Conservation (phyloP, 805 yeast species). For the Tetrapisispora fleetii region DNA sequence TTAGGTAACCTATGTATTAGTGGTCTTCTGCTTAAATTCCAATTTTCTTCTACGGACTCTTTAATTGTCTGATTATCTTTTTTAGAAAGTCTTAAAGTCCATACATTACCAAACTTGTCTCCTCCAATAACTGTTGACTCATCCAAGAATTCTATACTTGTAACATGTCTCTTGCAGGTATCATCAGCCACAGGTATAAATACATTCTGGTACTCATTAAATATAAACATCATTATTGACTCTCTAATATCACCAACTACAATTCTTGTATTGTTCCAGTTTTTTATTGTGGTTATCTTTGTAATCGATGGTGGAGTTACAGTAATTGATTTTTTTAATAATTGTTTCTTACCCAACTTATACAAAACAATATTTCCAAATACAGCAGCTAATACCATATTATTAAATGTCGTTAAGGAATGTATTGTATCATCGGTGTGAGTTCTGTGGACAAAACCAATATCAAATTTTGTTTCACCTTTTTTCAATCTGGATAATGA, state of each 20-base stretch:
- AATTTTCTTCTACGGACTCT: not conserved
- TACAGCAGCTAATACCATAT: conserved; percentile 50
- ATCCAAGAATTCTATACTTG: conserved; percentile 54
- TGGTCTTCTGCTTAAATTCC: not conserved
- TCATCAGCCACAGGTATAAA: conserved; percentile 68
- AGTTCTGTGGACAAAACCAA: conserved; percentile 54
- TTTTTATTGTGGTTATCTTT: conserved; percentile 42
- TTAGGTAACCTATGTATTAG: conserved; percentile 13
- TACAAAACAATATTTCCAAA: conserved; percentile 46
- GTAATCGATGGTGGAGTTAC: conserved; percentile 35
- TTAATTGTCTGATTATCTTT: conserved; percentile 30
- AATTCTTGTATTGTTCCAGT: conserved; percentile 46
- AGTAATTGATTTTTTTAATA: conserved; percentile 53
- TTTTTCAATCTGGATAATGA: conserved; percentile 13
- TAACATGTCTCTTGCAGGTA: conserved; percentile 52
- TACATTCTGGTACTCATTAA: conserved; percentile 35
- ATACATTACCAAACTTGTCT: conserved; percentile 77
- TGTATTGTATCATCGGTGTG: conserved; percentile 37
- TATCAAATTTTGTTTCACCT: conserved; percentile 19
- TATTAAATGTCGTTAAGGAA: conserved; percentile 47
- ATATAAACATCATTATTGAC: conserved; percentile 51
- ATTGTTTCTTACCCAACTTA: conserved; percentile 71
- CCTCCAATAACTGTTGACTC: conserved; percentile 71
- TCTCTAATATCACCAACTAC: conserved; percentile 64
- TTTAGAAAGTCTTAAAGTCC: conserved; percentile 53